phyloP scores from a whole-genome alignment of 2,329 filamentous ascomycete genomes.

The Colletotrichum sp. region DNA sequence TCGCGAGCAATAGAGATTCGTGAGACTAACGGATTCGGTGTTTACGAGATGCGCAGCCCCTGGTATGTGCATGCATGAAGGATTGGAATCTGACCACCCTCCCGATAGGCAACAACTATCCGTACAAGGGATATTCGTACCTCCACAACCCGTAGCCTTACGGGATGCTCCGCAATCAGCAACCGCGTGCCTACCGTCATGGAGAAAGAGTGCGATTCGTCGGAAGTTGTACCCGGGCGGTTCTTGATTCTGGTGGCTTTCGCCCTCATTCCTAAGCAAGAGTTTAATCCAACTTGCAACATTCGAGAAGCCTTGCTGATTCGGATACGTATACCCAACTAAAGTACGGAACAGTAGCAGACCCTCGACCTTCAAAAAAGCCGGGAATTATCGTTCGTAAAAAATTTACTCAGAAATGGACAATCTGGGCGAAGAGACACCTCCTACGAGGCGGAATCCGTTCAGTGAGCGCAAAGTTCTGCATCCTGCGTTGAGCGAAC shows the following conservation, averaged over 20 bases:
- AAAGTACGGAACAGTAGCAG: background rate
- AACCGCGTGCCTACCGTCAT: background rate
- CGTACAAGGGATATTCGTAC: background rate
- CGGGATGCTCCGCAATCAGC: background rate
- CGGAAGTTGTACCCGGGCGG: background rate
- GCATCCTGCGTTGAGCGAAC: background rate
- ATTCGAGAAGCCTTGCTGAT: background rate
- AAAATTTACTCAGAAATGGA: background rate
- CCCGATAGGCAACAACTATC: background rate
- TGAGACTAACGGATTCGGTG: background rate
- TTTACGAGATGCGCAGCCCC: background rate
- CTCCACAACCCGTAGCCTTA: background rate
- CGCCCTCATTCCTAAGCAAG: background rate
- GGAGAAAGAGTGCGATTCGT: background rate
- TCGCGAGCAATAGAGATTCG: background rate
- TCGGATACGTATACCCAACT: background rate
- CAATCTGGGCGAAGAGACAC: background rate
- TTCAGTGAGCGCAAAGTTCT: background rate
- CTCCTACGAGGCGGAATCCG: background rate
- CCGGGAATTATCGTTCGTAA: background rate
- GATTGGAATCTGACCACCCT: background rate
- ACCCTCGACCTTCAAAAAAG: background rate
- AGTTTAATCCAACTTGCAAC: background rate
- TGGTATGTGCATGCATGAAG: background rate
- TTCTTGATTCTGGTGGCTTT: background rate